A percentile compares a stretch with the other conserved stretches of the same genome.
Evolutionary conservation across 2,329 filamentous ascomycete genomes (phyloP).

Genomic region (Phyllosticta citriasiana): DNA sequence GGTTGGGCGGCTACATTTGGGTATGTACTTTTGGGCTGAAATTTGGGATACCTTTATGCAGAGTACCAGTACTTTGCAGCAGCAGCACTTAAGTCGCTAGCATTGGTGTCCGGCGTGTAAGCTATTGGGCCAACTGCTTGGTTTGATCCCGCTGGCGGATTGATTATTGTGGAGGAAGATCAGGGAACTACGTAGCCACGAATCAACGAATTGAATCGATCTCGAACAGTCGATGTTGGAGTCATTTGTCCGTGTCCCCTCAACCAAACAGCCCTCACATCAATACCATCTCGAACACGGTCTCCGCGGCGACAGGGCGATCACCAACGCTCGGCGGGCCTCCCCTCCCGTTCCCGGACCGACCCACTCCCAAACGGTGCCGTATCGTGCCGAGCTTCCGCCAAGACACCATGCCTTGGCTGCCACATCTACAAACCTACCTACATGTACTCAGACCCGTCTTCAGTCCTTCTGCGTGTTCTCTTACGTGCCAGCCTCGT

Average conservation of each 20-base stretch:
- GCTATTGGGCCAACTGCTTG: not conserved
- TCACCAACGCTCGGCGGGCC: conserved; percentile 2
- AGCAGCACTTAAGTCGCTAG: not conserved
- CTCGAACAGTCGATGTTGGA: not conserved
- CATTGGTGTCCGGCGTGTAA: not conserved
- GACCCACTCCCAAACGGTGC: not conserved
- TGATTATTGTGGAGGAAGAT: not conserved
- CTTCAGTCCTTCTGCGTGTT: not conserved
- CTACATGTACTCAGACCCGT: not conserved
- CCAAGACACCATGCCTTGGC: not conserved
- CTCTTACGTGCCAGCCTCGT: not conserved
- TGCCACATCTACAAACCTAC: not conserved
- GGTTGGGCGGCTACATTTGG: not conserved
- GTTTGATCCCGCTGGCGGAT: not conserved
- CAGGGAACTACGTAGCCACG: not conserved
- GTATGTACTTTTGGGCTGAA: not conserved
- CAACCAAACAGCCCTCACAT: not conserved
- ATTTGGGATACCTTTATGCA: not conserved
- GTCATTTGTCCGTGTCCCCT: not conserved
- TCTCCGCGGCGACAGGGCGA: not conserved
- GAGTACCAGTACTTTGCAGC: not conserved
- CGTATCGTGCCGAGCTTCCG: not conserved
- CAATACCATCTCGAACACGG: not conserved
- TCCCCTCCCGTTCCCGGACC: not conserved
- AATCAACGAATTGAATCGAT: not conserved